These are phyloP conservation scores for Dissoconium aciculare DNA, from an alignment of 2,329 filamentous ascomycete genomes.

Conservation along the genomic window DNA sequence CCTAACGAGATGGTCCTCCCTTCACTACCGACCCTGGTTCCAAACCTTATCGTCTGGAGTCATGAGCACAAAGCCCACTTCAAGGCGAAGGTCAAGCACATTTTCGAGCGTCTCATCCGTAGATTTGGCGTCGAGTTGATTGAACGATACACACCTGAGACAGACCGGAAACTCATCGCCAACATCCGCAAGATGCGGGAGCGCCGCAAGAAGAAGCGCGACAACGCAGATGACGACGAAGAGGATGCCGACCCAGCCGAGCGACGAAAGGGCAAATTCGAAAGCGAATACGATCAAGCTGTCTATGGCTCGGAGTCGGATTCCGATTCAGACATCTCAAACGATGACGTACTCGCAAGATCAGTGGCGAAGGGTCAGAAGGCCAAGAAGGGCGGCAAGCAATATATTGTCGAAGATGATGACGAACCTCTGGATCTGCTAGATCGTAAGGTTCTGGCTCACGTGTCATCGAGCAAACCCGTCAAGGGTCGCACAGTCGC, in stretches of 20 bases:
- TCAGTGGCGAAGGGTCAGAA: slow-evolving; percentile 40
- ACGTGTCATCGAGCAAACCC: slow-evolving; percentile 84
- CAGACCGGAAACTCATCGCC: slow-evolving; percentile 74
- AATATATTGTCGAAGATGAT: slow-evolving; percentile 87
- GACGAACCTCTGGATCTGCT: slow-evolving; percentile 91
- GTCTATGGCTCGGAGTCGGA: slow-evolving; percentile 55
- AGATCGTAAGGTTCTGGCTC: slow-evolving; percentile 74
- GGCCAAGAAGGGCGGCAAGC: slow-evolving; percentile 40
- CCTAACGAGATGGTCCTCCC: slow-evolving; percentile 66
- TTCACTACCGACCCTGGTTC: slow-evolving; percentile 61
- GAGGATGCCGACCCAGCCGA: slow-evolving; percentile 24
- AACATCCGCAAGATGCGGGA: slow-evolving; percentile 96
- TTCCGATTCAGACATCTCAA: slow-evolving; percentile 44
- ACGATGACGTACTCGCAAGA: slow-evolving; percentile 39
- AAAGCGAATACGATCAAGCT: slow-evolving; percentile 91
- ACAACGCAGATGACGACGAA: slow-evolving; percentile 43
- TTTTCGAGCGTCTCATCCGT: slow-evolving; percentile 83
- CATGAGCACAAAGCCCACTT: slow-evolving; percentile 98
- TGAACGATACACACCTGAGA: slow-evolving; percentile 66
- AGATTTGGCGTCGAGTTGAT: slow-evolving; percentile 74
- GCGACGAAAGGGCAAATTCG: slow-evolving; percentile 50
- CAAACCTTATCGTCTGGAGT: slow-evolving; percentile 88
- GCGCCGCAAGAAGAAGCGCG: slow-evolving; percentile 78
- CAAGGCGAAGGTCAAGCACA: slow-evolving; percentile 94
- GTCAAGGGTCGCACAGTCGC: slow-evolving; percentile 40